Conservation (phyloP, 208 protist species). For the Trypanosoma scelopori region DNA sequence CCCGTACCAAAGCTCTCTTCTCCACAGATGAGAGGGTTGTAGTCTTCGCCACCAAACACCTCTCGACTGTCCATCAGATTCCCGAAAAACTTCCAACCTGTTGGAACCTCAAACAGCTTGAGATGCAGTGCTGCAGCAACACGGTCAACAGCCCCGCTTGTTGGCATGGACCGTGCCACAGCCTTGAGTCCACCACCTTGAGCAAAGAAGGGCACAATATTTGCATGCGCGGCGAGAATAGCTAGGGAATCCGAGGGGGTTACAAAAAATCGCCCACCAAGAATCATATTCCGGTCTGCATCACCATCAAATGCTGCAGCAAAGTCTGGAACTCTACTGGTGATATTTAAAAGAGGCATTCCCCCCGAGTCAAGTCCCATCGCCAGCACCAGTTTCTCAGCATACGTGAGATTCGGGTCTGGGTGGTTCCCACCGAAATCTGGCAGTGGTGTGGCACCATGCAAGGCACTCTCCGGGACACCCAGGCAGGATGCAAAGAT, state of each 20-base stretch:
- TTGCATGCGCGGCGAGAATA: constrained; percentile 92
- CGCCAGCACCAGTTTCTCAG: constrained; percentile 87
- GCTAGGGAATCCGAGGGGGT: constrained; percentile 98
- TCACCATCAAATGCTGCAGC: constrained; percentile 98
- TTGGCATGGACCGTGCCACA: constrained; percentile 97
- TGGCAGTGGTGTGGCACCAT: constrained; percentile 58
- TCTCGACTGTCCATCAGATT: constrained; percentile 97
- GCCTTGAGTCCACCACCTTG: constrained; percentile 66
- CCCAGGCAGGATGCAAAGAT: constrained; percentile 94
- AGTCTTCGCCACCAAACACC: constrained; percentile 57
- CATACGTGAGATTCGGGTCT: constrained; percentile 98
- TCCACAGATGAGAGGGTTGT: constrained; percentile 94
- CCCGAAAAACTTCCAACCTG: constrained; percentile 99
- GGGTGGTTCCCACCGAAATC: constrained; percentile 97
- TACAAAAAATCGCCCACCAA: constrained; percentile 96
- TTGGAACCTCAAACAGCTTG: constrained; percentile 92
- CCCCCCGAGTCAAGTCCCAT: constrained; percentile 84
- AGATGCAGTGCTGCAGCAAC: constrained; percentile 78
- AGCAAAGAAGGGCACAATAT: constrained; percentile 93
- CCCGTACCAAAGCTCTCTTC: constrained; percentile 99
- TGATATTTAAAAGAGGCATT: constrained; percentile 28
- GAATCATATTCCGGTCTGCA: constrained; percentile 98
- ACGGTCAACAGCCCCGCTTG: constrained; percentile 90
- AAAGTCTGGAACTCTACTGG: constrained; percentile 70
- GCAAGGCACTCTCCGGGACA: constrained; percentile 41